Base-by-base conservation (phyloP, 192 early-diverging fungal species). In the Linderina pennispora region DNA sequence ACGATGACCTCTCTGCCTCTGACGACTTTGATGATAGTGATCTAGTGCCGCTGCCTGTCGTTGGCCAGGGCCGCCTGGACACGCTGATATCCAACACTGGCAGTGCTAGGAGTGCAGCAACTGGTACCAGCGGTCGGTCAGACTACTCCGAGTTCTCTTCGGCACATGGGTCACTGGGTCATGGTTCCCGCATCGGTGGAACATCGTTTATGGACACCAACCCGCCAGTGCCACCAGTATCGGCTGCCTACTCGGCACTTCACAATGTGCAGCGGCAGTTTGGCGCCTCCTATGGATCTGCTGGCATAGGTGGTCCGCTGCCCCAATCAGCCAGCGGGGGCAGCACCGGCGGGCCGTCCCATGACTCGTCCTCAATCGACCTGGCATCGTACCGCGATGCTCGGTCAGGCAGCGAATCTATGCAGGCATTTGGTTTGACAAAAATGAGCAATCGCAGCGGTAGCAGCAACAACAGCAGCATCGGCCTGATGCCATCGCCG, bases 31-130 rank as follows among this genome's bases (percentile, higher is more conserved):
- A 28, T 18, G 40, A 45, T 15, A 44, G 39, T 20, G 41, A 28
- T 7, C 13, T 25, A 3, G n/a, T 26, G 16, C 21, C 36, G 7
- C 35, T 53, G 8, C 40, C 58, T 9, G 28, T 31, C 4, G 38
- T 32, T 22, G 23, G 45, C 22, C 31, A 45, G 17, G 19, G 45
- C 39, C 45, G 38, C 9, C 17, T 49, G 19, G 51, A 21, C 5
- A 53, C 41, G 11, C 45, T 53, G 22, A 41, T 22, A 18, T 25
- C 35, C 14, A 31, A n/a, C 41, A 61, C 44, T 28, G 26, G 39
- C 36, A 35, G 31, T 24, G 9, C 53, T 22, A 36, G 53, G 17
- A 26, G 28, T 19, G 15, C 15, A 11, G 31, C 8, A 7, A 13
- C 17, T 5, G 32, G 24, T 43, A 18, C 19, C 17, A 45, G 51